Evolutionary conservation across 768 basidiomycete genomes (phyloP).

Genomic region (Pleurotus ostreatus): DNA sequence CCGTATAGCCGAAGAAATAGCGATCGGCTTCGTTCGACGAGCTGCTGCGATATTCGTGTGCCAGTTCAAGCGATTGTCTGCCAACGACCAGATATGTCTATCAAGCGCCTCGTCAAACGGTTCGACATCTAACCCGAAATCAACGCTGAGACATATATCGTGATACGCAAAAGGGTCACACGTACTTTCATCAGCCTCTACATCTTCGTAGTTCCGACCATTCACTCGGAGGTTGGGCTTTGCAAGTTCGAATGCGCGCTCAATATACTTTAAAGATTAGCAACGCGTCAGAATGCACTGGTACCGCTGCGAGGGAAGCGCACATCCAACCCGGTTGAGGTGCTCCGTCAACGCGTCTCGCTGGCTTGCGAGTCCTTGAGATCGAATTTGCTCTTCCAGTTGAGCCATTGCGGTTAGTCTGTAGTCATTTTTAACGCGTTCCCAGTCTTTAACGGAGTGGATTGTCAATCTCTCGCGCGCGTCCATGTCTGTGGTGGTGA

Average conservation of each 20-base stretch:
- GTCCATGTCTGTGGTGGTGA: slow-evolving; percentile 24
- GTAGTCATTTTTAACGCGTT: slow-evolving; percentile 53
- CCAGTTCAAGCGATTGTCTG: slow-evolving; percentile 71
- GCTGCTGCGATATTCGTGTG: slow-evolving; percentile 67
- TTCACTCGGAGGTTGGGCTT: slow-evolving; percentile 77
- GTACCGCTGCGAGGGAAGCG: background rate
- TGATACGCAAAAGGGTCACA: background rate
- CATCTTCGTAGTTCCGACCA: slow-evolving; percentile 68
- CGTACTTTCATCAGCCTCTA: slow-evolving; percentile 54
- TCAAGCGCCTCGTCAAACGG: slow-evolving; percentile 87
- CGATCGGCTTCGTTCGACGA: slow-evolving; percentile 57
- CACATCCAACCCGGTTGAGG: slow-evolving; percentile 40
- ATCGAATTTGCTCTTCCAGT: slow-evolving; percentile 44
- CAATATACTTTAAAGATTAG: slow-evolving; percentile 45
- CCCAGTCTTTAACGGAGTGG: slow-evolving; percentile 65
- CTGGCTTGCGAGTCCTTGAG: slow-evolving; percentile 35
- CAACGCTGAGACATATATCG: background rate
- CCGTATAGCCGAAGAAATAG: slow-evolving; percentile 37
- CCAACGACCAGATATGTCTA: slow-evolving; percentile 74
- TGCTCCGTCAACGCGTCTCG: slow-evolving; percentile 46
- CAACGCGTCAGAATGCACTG: slow-evolving; percentile 5
- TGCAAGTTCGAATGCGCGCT: slow-evolving; percentile 56
- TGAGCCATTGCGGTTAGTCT: slow-evolving; percentile 36
- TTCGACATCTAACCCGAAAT: slow-evolving; percentile 51
- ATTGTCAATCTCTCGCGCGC: slow-evolving; percentile 46